These are phyloP conservation scores for Zygoascus sp. DNA, from an alignment of 1,139 yeast genomes.

Conservation along the genomic window DNA sequence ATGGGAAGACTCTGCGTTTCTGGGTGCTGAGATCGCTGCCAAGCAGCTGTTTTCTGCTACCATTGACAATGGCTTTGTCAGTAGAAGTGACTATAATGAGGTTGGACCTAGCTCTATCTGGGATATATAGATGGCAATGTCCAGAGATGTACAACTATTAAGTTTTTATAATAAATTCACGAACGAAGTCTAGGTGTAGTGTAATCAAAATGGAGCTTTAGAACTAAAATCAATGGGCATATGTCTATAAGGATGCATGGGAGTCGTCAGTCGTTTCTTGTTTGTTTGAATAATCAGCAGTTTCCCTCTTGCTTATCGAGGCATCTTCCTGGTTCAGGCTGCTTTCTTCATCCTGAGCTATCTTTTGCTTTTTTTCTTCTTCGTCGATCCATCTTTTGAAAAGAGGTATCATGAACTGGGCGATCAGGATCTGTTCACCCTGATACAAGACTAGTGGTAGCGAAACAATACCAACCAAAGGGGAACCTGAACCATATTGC, in stretches of 20 bases:
- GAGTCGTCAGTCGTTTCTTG: too few relatives aligned
- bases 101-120: conserved; percentile 66
- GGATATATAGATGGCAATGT: conserved; percentile 38
- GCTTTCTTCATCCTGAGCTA: background rate
- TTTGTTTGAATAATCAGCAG: too few relatives aligned
- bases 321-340: background rate
- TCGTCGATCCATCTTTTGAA: conserved; percentile 13
- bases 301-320: background rate
- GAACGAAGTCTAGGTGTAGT: too few relatives aligned
- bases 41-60: conserved; percentile 67
- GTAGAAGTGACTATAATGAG: conserved; percentile 69
- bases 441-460: conserved; percentile 83
- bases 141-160: background rate
- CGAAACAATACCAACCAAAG: conserved; percentile 62
- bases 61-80: conserved; percentile 63
- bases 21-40: conserved; percentile 86
- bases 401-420: conserved; percentile 55
- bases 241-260: too few relatives aligned
- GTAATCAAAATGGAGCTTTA: too few relatives aligned
- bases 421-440: conserved; percentile 78
- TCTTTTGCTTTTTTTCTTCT: conserved; percentile 2
- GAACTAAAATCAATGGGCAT: too few relatives aligned
- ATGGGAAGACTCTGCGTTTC: conserved; percentile 69
- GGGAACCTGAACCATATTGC: conserved; percentile 65
- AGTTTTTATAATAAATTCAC: background rate